Evolutionary conservation across 345 rosid genomes (phyloP).

Genomic region (Camelina laxa): DNA sequence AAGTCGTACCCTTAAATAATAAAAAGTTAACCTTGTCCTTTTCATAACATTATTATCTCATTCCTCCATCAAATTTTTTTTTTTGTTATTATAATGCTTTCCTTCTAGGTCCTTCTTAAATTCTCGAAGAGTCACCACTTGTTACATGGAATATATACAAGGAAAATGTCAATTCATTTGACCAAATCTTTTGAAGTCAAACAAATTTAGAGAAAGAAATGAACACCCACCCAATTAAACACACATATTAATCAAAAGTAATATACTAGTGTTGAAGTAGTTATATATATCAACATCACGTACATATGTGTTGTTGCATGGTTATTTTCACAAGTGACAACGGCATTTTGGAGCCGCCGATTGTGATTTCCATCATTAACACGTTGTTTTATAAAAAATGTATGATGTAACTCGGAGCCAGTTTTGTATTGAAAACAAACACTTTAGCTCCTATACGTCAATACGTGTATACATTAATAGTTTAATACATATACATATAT

Average conservation of each 20-base stretch:
- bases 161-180: constrained; percentile 3
- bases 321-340: constrained; percentile 43
- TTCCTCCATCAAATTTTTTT: constrained; percentile 26
- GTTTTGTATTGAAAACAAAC: constrained; percentile 25
- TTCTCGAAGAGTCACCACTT: constrained; percentile 39
- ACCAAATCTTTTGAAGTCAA: constrained; percentile 26
- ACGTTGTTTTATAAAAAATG: constrained; percentile 11
- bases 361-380: constrained; percentile 31
- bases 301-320: constrained; percentile 43
- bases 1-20: constrained; percentile 48
- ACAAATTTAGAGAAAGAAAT: constrained; percentile 5
- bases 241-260: not conserved
- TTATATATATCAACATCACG: constrained; percentile 38
- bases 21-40: constrained; percentile 43
- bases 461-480: constrained; percentile 19
- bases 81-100: constrained; percentile 24
- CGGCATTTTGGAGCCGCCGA: constrained; percentile 39
- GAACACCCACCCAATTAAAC: constrained; percentile 30
- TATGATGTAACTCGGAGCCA: constrained; percentile 24
- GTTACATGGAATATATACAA: constrained; percentile 5
- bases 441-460: constrained; percentile 31
- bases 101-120: constrained; percentile 37
- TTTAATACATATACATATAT: not conserved
- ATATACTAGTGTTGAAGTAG: constrained; percentile 27
- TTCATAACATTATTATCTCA: constrained; percentile 33